These are phyloP conservation scores for Zoysia pacifica DNA, from an alignment of 176 grass and related monocot genomes.

Conservation along the genomic window DNA sequence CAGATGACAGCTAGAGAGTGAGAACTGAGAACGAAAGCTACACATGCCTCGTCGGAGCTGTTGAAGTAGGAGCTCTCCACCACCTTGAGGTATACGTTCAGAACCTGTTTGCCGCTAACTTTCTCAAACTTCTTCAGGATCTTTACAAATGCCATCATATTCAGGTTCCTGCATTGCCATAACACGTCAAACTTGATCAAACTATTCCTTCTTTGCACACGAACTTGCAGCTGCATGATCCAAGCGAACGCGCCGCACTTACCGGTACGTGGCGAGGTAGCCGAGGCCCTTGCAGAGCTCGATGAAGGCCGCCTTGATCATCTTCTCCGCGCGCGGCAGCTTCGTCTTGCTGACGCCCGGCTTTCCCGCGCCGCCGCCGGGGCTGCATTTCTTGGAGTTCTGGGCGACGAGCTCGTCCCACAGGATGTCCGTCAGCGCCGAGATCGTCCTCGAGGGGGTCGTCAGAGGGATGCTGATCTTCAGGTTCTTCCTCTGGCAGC, in stretches of 20 bases:
- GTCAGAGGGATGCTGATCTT: slow-evolving; percentile 83
- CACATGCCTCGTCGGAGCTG: slow-evolving; percentile 61
- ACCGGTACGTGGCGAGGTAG: slow-evolving; percentile 76
- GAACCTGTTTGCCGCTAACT: slow-evolving; percentile 59
- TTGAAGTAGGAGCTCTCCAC: slow-evolving; percentile 94
- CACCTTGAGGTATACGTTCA: slow-evolving; percentile 65
- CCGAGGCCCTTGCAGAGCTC: slow-evolving; percentile 76
- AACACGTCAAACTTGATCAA: not conserved
- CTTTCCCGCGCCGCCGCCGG: slow-evolving; percentile 19
- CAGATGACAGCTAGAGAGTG: not conserved
- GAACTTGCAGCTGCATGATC: not conserved
- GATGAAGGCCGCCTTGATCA: slow-evolving; percentile 71
- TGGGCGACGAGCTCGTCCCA: slow-evolving; percentile 56
- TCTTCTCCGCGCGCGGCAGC: slow-evolving; percentile 82
- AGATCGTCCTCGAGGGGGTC: slow-evolving; percentile 61
- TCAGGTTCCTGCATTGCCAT: slow-evolving; percentile 56
- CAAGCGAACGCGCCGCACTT: not conserved
- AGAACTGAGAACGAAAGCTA: not conserved
- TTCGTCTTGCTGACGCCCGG: slow-evolving; percentile 63
- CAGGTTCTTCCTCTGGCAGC: slow-evolving; percentile 66
- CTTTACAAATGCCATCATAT: slow-evolving; percentile 86
- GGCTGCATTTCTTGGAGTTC: slow-evolving; percentile 50
- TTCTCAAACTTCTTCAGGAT: slow-evolving; percentile 92
- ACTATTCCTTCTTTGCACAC: not conserved
- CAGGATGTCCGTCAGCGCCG: slow-evolving; percentile 56